Evolutionary conservation across 768 basidiomycete genomes (phyloP), one percentile per base, ranked within the genome.

Genomic region (Lactarius psammicola): DNA sequence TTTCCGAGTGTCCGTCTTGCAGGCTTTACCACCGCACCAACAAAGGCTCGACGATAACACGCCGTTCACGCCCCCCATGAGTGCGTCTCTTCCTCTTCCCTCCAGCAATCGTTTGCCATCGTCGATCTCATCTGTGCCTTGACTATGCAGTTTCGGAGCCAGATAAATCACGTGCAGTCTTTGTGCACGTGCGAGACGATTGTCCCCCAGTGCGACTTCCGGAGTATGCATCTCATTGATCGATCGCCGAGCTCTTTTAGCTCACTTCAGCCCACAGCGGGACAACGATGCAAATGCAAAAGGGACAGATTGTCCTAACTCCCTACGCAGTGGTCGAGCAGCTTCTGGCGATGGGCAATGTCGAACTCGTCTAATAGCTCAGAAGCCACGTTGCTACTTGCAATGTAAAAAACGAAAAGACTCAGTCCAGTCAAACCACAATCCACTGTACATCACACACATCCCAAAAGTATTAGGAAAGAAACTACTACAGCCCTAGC

Each of bases 241-340:
- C 57, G 49, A 51, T 51, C 49, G 6, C 11, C 2, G n/a, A 33
- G 10, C 18, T 30, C 17, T 15, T n/a, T 34, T 5, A n/a, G 2
- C 33, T 55, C 33, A 30, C 6, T 56, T 1, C 7, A 10, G 4
- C 20, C 8, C 59, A 31, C 71, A 89, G 95, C 66, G 92, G 92
- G 31, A 83, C 86, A 38, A 77, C 82, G 36, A 75, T 94, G 63
- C 85, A 89, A 42, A 85, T 96, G 81, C 80, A 84, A 59, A 89
- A 88, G 71, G 92, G 89, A 10, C 88, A 92, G 66, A 92, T 95
- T 63, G 89, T 92, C 49, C 73, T 96, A 20, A 82, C 90, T 20
- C 89, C 87, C 26, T 97, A 91, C 75, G 79, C 81, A 30, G 82
- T 89, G 23, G 86, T 94, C 6, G 89, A 94, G 70, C 83, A 90